These are phyloP conservation scores for Saccharomycopsis sp. DNA, from an alignment of 805 yeast species.

Conservation along the genomic window DNA sequence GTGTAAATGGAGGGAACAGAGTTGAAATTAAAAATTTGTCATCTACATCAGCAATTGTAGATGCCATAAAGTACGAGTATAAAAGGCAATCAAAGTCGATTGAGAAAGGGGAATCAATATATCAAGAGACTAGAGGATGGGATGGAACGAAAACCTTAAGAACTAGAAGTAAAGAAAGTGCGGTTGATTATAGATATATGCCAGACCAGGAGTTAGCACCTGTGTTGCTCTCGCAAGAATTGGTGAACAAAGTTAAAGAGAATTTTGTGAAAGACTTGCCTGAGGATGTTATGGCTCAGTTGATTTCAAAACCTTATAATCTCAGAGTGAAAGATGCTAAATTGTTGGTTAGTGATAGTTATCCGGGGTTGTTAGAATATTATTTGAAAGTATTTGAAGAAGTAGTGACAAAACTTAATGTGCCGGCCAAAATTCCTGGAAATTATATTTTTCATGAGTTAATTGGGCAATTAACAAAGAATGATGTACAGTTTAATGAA, in stretches of 20 bases:
- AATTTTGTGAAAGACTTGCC: conserved; percentile 51
- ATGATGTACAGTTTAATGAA: conserved; percentile 27
- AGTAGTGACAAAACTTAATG: conserved; percentile 23
- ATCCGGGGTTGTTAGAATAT: conserved; percentile 39
- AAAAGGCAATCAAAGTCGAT: conserved; percentile 55
- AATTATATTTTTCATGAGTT: conserved; percentile 84
- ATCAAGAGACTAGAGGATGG: conserved; percentile 86
- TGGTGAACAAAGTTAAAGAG: conserved; percentile 35
- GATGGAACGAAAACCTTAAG: conserved; percentile 64
- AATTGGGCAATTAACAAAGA: conserved; percentile 57
- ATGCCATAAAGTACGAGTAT: conserved; percentile 71
- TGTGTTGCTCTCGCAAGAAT: conserved; percentile 38
- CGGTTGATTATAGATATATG: conserved; percentile 85
- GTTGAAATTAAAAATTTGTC: conserved; percentile 89
- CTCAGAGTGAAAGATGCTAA: conserved; percentile 70
- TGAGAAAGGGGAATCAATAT: conserved; percentile 29
- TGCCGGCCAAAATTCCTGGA: conserved; percentile 38
- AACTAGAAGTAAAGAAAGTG: conserved; percentile 70
- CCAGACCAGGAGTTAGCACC: conserved; percentile 87
- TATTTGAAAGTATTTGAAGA: conserved; percentile 39
- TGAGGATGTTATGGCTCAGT: conserved; percentile 42
- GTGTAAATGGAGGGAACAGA: conserved; percentile 58
- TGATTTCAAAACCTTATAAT: conserved; percentile 44
- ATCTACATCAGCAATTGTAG: conserved; percentile 69
- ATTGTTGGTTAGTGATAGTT: conserved; percentile 38